Base-by-base conservation (phyloP, 169 alveolate species). In the Plasmodium vinckei region DNA sequence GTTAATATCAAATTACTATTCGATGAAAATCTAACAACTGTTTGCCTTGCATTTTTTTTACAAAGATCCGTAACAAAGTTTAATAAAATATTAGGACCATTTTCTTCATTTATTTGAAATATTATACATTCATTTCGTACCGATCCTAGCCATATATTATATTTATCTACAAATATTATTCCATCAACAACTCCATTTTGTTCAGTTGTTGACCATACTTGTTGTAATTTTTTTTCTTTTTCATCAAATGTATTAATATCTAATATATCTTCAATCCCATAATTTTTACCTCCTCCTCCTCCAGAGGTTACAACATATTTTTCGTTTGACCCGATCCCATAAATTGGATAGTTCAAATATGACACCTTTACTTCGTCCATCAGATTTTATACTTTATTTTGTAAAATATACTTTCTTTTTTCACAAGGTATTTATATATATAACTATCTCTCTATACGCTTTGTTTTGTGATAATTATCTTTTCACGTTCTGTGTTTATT, bases 251-350 rank as follows among this genome's bases (percentile, higher is more conserved):
- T 61, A 56, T 49, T 71, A 17, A 94, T 39, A 73, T 92, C 96
- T 54, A 94, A 65, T 33, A 87, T 49, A 89, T 94, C 93, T 57
- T 77, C 92, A 15, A 94, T 94, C 13, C 96, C 96, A 44, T 92
- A 94, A 46, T 67, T 92, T 61, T 92, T 84, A 3, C 96, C 96
- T 53, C 96, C 96, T 19, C 96, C 96, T 15, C 96, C 96, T 23
- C 96, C 96, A 23, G 96, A 94, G n/a, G 95, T 87, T 7, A 94
- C 94, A 42, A 94, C 73, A 61, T 90, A 92, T 5, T 88, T 70
- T 10, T 92, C 94, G 63, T 89, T 94, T 46, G 93, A 73, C 13
- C 94, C 94, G 25, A 94, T 65, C 90, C 91, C 91, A 47, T 84
- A 84, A 9, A 84, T 84, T 19, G 91, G 91, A 23, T 84, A 84